Evolutionary conservation across 257 asterid species (phyloP).

Genomic region (Capsicum pubescens): DNA sequence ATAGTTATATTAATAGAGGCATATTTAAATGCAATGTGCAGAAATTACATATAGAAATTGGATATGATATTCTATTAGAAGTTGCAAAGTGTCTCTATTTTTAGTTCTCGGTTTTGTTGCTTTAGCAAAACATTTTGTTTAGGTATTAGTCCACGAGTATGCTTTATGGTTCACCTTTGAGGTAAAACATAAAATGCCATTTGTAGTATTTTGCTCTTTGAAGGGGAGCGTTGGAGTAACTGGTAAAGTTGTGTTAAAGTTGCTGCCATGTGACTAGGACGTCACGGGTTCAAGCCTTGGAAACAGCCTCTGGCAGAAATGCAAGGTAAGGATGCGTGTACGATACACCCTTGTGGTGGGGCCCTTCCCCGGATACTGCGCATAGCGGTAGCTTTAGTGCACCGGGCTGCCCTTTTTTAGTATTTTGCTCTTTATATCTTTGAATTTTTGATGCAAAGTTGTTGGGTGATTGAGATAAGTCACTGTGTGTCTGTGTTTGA

Average conservation of each 20-base stretch:
- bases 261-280: too few species aligned
- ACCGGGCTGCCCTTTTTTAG: background rate
- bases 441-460: background rate
- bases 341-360: too few species aligned
- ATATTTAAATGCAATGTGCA: conserved; percentile 4
- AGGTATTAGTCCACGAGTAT: background rate
- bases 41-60: background rate
- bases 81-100: background rate
- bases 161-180: background rate
- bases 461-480: conserved; percentile 3
- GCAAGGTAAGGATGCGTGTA: too few species aligned
- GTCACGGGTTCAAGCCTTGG: too few species aligned
- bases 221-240: too few species aligned
- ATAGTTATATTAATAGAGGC: background rate
- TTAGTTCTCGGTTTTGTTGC: conserved; percentile 3
- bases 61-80: background rate
- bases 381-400: too few species aligned
- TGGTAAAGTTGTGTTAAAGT: too few species aligned
- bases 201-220: background rate
- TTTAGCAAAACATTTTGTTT: background rate
- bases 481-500: background rate
- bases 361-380: too few species aligned
- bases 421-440: background rate
- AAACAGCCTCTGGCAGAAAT: too few species aligned
- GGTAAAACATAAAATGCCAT: background rate